phyloP scores from a whole-genome alignment of 2,329 filamentous ascomycete species.

The Clonostachys rhizophaga region DNA sequence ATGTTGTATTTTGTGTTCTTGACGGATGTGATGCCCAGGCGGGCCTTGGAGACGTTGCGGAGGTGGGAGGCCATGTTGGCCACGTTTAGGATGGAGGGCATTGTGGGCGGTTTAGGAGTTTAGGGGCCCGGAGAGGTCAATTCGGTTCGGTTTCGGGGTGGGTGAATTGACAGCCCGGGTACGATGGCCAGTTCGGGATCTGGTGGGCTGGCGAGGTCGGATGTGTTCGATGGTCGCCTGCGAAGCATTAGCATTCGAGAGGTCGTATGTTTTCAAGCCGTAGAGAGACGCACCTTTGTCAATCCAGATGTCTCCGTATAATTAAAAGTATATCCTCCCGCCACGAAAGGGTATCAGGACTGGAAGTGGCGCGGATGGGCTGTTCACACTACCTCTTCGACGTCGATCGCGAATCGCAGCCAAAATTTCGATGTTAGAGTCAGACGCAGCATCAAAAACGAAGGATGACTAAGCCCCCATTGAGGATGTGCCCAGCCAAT shows the following conservation, averaged over 20 bases:
- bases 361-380: not conserved
- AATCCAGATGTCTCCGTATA: no score
- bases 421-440: no score
- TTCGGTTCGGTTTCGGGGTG: not conserved
- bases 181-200: not conserved
- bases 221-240: not conserved
- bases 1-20: conserved; percentile 79
- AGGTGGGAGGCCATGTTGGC: conserved; percentile 84
- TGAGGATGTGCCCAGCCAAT: no score
- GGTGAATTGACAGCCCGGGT: no score
- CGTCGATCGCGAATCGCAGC: no score
- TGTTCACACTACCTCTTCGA: not conserved
- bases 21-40: conserved; percentile 79
- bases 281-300: no score
- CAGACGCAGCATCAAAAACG: no score
- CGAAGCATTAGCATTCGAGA: no score
- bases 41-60: conserved; percentile 82
- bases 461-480: no score
- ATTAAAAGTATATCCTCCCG: no score
- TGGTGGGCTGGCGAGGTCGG: not conserved
- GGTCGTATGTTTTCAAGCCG: no score
- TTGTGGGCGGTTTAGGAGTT: conserved; percentile 9
- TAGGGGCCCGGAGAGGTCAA: not conserved
- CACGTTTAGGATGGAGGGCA: conserved; percentile 60
- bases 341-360: no score